Percentiles rank a stretch among this genome's conserved stretches.
Evolutionary conservation across 116 monocot genomes (phyloP).

Genomic region (Posidonia oceanica): DNA sequence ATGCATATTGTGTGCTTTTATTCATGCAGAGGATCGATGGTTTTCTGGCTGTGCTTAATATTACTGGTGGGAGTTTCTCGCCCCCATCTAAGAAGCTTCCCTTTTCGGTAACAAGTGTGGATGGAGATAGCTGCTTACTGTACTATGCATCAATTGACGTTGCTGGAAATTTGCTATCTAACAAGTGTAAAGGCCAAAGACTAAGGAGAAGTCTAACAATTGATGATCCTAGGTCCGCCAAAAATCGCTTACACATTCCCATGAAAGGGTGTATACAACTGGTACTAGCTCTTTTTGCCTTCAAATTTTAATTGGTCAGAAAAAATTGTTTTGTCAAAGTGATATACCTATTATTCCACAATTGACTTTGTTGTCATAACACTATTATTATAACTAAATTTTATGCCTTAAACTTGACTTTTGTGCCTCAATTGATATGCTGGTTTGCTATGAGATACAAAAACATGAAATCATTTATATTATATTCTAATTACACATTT

Average conservation of each 20-base stretch:
- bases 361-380: background rate
- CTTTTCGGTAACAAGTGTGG: conserved; percentile 72
- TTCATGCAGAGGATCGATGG: conserved; percentile 79
- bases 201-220: conserved; percentile 60
- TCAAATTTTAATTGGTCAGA: conserved; percentile 20
- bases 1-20: conserved; percentile 1
- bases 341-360: too few relatives aligned
- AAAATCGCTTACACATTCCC: conserved; percentile 70
- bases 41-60: conserved; percentile 77
- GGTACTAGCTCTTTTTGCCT: conserved; percentile 43
- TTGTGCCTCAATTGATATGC: too few relatives aligned
- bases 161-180: conserved; percentile 35
- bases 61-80: conserved; percentile 72
- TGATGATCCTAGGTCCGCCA: conserved; percentile 56
- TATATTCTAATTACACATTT: background rate
- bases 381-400: background rate
- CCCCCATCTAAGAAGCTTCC: conserved; percentile 79
- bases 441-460: too few relatives aligned
- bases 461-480: too few relatives aligned
- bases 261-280: conserved; percentile 85
- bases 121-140: conserved; percentile 70
- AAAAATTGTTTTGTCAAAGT: conserved; percentile 1
- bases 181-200: conserved; percentile 38
- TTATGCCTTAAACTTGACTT: background rate
- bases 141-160: conserved; percentile 91